Base-by-base conservation (phyloP, 768 basidiomycete species). In the Leucocoprinus leucothites region DNA sequence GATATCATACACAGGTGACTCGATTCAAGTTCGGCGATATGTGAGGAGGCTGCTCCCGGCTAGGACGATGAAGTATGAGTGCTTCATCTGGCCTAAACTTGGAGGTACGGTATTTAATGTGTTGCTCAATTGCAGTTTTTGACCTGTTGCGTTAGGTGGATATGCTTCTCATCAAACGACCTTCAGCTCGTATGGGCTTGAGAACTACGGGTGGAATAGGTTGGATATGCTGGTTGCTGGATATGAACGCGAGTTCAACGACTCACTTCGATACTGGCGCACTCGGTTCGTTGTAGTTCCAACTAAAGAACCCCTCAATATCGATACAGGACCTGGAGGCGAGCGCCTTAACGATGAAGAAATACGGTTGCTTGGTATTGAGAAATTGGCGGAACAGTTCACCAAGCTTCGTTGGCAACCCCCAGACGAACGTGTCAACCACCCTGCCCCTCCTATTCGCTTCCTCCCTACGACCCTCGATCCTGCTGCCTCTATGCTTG, bases 281-380 rank as follows among this genome's bases (percentile, higher is more conserved):
- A 98, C 94, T 0, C 80, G 95, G 19, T 97, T 97, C 67, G 79
- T 98, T 22, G 85, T 99, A 18, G 89, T 99, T 25, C 96, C 96
- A 0, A 87, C 92, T 0, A 75, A 81, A 13, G 88, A 91, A 35
- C 78, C 84, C 57, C 92, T 81, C 3, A 71, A 76, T 31, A 65
- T 77, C 1, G 78, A 72, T 42, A 71, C 74, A 11, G 84, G 85
- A 0, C 78, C 87, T 0, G 78, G 79, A 1, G 89, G 87, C 1
- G 94, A 96, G 65, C 77, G 76, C 51, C 77, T 96, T 47, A 84
- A 86, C 60, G 91, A 93, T 26, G 91, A 94, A 67, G 94, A 96
- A 68, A 85, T 87, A 14, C 86, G 91, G 14, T 78, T 97, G 21
- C 73, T 91, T 38, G 97, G 97, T 0, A 94, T 95, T 43, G 91